Evolutionary conservation across 2,329 filamentous ascomycete genomes (phyloP).

Genomic region (Neobulgaria alba): DNA sequence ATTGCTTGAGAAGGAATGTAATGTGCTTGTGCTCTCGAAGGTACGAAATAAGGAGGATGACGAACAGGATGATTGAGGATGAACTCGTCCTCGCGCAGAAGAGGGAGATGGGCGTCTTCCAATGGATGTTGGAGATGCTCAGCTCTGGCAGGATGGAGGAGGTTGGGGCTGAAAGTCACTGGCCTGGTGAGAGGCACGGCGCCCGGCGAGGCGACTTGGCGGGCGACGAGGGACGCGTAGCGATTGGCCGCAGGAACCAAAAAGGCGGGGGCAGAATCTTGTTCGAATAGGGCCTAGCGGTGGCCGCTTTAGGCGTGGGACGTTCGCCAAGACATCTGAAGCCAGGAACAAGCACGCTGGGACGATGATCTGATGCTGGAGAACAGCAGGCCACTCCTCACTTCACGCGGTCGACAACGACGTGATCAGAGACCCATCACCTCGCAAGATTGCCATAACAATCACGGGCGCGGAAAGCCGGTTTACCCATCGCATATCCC

Average conservation of each 20-base stretch:
- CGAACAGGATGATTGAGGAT: constrained; percentile 28
- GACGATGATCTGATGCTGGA: background rate
- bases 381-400: background rate
- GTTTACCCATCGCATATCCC: background rate
- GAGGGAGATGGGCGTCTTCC: background rate
- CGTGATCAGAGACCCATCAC: background rate
- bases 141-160: background rate
- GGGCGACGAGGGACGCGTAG: background rate
- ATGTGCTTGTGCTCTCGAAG: constrained; percentile 13
- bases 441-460: no score
- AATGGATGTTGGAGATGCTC: background rate
- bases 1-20: constrained; percentile 13
- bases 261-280: background rate
- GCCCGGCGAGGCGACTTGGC: background rate
- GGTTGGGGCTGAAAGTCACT: constrained; percentile 4
- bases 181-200: background rate
- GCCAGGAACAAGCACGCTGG: background rate
- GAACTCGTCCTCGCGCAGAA: constrained; percentile 2
- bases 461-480: no score
- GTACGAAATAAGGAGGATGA: constrained; percentile 23
- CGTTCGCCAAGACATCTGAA: no score
- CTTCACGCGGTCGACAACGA: background rate
- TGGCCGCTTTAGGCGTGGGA: no score
- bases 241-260: background rate
- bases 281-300: background rate